Evolutionary conservation across 2,329 filamentous ascomycete genomes (phyloP).

Genomic region (Pseudonectria buxi): DNA sequence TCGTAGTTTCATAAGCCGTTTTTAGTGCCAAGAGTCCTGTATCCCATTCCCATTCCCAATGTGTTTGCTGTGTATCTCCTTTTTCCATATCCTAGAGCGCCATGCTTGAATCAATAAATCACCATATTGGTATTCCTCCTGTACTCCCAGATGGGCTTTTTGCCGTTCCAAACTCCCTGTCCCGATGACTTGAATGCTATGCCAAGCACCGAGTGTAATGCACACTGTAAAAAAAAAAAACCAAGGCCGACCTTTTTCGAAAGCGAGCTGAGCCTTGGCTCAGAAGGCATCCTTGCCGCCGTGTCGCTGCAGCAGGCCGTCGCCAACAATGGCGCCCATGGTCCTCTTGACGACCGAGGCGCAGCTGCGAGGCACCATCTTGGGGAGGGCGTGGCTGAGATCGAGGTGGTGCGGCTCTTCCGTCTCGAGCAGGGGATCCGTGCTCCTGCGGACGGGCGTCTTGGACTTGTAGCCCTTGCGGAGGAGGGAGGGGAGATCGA

Average conservation of each 20-base stretch:
- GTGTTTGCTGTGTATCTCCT: not conserved
- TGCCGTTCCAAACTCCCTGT: no score
- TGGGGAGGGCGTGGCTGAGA: conserved; percentile 4
- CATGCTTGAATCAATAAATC: not conserved
- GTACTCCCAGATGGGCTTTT: no score
- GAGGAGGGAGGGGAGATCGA: conserved; percentile 1
- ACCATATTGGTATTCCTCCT: no score
- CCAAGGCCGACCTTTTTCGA: no score
- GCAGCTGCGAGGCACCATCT: conserved; percentile 5
- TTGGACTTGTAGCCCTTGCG: conserved; percentile 3
- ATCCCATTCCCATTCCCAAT: not conserved
- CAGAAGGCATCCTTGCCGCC: not conserved
- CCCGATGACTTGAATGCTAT: no score
- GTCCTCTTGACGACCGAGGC: conserved; percentile 2
- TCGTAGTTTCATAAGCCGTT: no score
- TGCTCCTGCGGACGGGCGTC: conserved; percentile 2
- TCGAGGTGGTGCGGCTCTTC: no score
- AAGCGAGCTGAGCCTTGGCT: not conserved
- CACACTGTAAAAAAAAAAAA: no score
- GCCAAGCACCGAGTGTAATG: no score
- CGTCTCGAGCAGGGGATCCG: not conserved
- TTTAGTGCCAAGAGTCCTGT: no score
- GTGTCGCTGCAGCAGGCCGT: conserved; percentile 2
- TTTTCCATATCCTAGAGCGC: not conserved
- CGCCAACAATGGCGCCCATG: conserved; percentile 4